phyloP scores from a whole-genome alignment of 495 filamentous ascomycete genomes.

The Talaromyces borbonicus region DNA sequence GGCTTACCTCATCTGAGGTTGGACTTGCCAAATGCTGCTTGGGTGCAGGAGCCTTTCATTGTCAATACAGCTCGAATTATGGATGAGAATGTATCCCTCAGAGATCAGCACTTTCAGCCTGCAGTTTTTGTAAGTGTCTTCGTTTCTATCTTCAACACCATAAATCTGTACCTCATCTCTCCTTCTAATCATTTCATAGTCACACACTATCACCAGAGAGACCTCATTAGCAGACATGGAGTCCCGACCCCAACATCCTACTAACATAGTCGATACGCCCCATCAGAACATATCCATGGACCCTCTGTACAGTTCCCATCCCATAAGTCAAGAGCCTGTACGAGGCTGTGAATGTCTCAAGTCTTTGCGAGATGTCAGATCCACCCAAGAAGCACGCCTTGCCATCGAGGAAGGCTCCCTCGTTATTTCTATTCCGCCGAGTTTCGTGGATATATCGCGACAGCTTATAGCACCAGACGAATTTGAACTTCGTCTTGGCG shows the following conservation, averaged over 20 bases:
- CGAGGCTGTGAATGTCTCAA: constrained; percentile 15
- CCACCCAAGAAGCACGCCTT: constrained; percentile 14
- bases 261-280: not conserved
- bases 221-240: not conserved
- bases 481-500: constrained; percentile 18
- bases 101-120: constrained; percentile 1
- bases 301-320: not conserved
- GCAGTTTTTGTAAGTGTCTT: constrained; percentile 7
- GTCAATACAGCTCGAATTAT: constrained; percentile 2
- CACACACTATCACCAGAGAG: not conserved
- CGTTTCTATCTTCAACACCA: not conserved
- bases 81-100: not conserved
- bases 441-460: constrained; percentile 13
- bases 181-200: not conserved
- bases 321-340: constrained; percentile 4
- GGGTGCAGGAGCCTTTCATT: constrained; percentile 8
- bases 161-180: not conserved
- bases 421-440: constrained; percentile 19
- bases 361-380: constrained; percentile 19
- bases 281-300: not conserved
- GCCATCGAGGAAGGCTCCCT: constrained; percentile 25
- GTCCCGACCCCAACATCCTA: not conserved
- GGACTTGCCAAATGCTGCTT: constrained; percentile 4
- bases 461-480: constrained; percentile 14
- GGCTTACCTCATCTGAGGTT: not conserved